Evolutionary conservation across 148 eudicot species (phyloP).

Genomic region (Rhododendron ferrugineum): DNA sequence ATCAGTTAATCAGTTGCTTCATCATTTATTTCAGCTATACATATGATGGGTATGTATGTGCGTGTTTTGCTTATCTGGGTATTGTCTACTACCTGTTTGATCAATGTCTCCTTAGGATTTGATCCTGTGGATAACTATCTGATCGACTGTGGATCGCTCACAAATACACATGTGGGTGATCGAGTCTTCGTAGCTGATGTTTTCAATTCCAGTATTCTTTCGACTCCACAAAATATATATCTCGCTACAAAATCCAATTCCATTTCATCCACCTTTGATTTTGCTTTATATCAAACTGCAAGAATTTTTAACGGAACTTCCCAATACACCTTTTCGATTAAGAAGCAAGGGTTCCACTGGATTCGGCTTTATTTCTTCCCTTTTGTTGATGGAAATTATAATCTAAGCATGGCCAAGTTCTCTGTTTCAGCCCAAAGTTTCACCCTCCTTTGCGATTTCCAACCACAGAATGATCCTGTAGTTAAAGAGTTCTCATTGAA

Average conservation of each 20-base stretch:
- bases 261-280: slow-evolving; percentile 20
- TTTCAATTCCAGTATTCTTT: slow-evolving; percentile 29
- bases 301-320: slow-evolving; percentile 37
- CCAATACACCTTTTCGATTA: slow-evolving; percentile 37
- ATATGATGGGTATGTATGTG: neutral
- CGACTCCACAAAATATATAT: slow-evolving; percentile 30
- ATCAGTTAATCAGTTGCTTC: neutral
- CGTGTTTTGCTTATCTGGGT: slow-evolving; percentile 18
- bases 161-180: slow-evolving; percentile 30
- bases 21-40: neutral
- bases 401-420: slow-evolving; percentile 42
- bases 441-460: slow-evolving; percentile 48
- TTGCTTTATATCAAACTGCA: slow-evolving; percentile 40
- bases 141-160: slow-evolving; percentile 51
- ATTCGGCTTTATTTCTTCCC: slow-evolving; percentile 57
- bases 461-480: slow-evolving; percentile 23
- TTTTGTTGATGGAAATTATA: slow-evolving; percentile 26
- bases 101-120: slow-evolving; percentile 29
- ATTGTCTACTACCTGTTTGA: slow-evolving; percentile 32
- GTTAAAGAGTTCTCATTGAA: slow-evolving; percentile 51
- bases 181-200: slow-evolving; percentile 39
- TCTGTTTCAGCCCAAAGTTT: slow-evolving; percentile 41
- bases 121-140: slow-evolving; percentile 45
- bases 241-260: slow-evolving; percentile 25
- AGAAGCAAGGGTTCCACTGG: slow-evolving; percentile 46